Percentiles rank a stretch among this genome's conserved stretches.
Conservation (phyloP, 1,139 yeast species). For the Geotrichum phurueaensis region DNA sequence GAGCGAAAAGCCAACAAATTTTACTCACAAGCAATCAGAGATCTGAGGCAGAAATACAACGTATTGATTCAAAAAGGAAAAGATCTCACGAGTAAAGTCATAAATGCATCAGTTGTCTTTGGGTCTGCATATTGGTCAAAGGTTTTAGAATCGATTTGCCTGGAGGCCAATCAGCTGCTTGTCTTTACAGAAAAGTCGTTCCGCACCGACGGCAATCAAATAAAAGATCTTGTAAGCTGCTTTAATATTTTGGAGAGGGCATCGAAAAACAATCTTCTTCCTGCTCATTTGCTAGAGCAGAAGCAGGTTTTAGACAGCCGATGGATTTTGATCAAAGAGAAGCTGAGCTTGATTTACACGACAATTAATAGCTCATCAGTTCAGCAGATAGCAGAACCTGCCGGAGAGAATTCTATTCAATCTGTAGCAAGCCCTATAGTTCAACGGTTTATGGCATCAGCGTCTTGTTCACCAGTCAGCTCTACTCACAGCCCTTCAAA, state of each 20-base stretch:
- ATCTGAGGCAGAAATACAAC: slow-evolving; percentile 41
- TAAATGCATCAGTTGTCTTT: slow-evolving; percentile 41
- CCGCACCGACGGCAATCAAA: not conserved
- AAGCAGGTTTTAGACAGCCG: slow-evolving; percentile 5
- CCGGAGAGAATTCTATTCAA: not conserved
- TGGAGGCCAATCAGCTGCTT: slow-evolving; percentile 25
- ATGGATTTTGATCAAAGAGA: slow-evolving; percentile 3
- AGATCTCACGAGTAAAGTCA: slow-evolving; percentile 39
- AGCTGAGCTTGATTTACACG: not conserved
- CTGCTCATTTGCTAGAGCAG: slow-evolving; percentile 5
- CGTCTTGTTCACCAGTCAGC: not conserved
- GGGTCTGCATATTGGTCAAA: slow-evolving; percentile 52
- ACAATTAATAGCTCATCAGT: not conserved
- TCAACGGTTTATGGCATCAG: not conserved
- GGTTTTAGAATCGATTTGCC: slow-evolving; percentile 25
- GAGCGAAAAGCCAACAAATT: slow-evolving; percentile 32
- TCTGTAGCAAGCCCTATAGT: not conserved
- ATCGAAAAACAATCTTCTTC: slow-evolving; percentile 2
- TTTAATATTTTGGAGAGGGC: slow-evolving; percentile 12
- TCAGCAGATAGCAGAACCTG: not conserved
- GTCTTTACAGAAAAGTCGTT: slow-evolving; percentile 1
- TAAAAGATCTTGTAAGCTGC: slow-evolving; percentile 1
- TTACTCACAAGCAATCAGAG: slow-evolving; percentile 37
- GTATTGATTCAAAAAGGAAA: slow-evolving; percentile 41
- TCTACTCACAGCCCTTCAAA: slow-evolving; percentile 2